These are phyloP conservation scores for Saccharomycopsis phalli DNA, from an alignment of 1,139 yeast species.

Conservation along the genomic window DNA sequence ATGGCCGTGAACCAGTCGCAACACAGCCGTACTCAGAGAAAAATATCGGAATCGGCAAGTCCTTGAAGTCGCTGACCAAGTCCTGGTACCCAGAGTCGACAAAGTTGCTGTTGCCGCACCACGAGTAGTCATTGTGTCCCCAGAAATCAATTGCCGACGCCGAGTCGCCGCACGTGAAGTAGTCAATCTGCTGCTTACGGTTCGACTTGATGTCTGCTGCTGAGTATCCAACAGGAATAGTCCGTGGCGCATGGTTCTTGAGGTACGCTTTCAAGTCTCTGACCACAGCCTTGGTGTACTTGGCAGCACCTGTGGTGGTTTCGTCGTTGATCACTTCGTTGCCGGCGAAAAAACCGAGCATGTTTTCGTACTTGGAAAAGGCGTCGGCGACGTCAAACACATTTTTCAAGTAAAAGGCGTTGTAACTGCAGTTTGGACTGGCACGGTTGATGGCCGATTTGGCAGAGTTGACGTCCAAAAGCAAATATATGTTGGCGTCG, in stretches of 20 bases:
- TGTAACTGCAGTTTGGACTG: slow-evolving; percentile 42
- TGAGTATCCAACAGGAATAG: slow-evolving; percentile 54
- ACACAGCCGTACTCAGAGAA: slow-evolving; percentile 61
- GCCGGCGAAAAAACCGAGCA: slow-evolving; percentile 53
- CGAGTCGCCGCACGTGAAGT: slow-evolving; percentile 39
- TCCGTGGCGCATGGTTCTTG: slow-evolving; percentile 33
- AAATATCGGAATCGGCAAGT: slow-evolving; percentile 46
- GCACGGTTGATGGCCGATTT: slow-evolving; percentile 41
- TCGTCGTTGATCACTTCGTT: slow-evolving; percentile 50
- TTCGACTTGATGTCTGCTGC: slow-evolving; percentile 50
- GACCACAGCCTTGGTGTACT: slow-evolving; percentile 55
- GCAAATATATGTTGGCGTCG: slow-evolving; percentile 46
- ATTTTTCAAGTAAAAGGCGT: slow-evolving; percentile 42
- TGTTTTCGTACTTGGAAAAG: slow-evolving; percentile 39
- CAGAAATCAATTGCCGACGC: slow-evolving; percentile 39
- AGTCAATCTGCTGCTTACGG: slow-evolving; percentile 37
- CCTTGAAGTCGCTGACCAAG: slow-evolving; percentile 39
- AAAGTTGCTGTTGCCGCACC: slow-evolving; percentile 59
- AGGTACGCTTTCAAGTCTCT: slow-evolving; percentile 48
- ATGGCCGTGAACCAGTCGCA: slow-evolving; percentile 38
- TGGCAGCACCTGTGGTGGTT: slow-evolving; percentile 42
- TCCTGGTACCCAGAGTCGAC: slow-evolving; percentile 49
- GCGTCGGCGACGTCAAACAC: slow-evolving; percentile 44
- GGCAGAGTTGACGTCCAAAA: slow-evolving; percentile 50
- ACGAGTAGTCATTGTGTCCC: slow-evolving; percentile 56